Percentiles rank a stretch among this genome's conserved stretches.
Evolutionary conservation across 73 alveolate species (phyloP).

Genomic region (Paramecium pentaurelia): DNA sequence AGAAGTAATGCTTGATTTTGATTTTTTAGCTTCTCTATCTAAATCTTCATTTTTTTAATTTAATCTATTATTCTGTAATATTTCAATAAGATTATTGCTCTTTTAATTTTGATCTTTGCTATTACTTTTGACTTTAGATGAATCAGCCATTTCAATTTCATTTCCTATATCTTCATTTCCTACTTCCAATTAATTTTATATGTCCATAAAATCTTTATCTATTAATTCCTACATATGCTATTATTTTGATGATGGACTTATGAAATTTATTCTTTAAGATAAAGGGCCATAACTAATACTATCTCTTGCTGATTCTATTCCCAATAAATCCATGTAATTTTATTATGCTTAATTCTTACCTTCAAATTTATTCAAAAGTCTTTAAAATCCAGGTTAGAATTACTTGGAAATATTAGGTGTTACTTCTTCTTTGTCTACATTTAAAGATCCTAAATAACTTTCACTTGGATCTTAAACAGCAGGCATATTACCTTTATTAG

Average conservation of each 20-base stretch:
- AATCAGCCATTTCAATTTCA: neutral
- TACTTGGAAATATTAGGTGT: neutral
- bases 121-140: neutral
- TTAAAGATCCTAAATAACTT: neutral
- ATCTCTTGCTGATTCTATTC: neutral
- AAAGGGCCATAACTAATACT: neutral
- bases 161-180: neutral
- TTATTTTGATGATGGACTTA: neutral
- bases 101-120: neutral
- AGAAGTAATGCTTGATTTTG: constrained; percentile 22
- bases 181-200: neutral
- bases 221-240: neutral
- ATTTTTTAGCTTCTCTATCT: constrained; percentile 2
- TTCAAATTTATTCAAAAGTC: neutral
- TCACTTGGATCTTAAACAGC: neutral
- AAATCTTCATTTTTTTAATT: neutral
- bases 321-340: neutral
- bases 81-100: neutral
- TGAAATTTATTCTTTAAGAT: constrained; percentile 19
- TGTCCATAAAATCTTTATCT: neutral
- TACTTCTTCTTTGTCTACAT: neutral
- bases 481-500: neutral
- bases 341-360: neutral
- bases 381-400: neutral
- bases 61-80: neutral